These are phyloP conservation scores for Colletotrichum truncatum DNA, from an alignment of 2,329 filamentous ascomycete genomes.

Conservation along the genomic window DNA sequence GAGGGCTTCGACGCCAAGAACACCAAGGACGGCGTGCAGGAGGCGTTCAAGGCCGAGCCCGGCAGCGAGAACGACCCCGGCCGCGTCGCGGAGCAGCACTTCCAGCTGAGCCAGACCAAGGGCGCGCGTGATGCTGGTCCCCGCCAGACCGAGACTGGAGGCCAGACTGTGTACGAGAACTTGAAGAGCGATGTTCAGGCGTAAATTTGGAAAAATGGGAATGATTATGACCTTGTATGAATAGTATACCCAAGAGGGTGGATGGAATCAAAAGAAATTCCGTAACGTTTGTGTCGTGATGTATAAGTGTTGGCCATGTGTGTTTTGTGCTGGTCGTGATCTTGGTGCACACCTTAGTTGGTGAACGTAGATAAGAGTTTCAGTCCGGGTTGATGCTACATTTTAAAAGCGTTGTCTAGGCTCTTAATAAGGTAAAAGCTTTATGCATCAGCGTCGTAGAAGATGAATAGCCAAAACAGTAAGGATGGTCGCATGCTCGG, in stretches of 20 bases:
- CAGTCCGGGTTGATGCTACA: no score
- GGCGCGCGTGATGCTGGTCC: conserved; percentile 36
- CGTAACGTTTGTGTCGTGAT: no score
- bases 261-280: background rate
- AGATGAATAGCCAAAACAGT: no score
- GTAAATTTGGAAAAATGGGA: background rate
- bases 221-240: conserved; percentile 13
- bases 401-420: no score
- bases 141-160: conserved; percentile 37
- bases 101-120: conserved; percentile 39
- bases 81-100: conserved; percentile 52
- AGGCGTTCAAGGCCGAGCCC: conserved; percentile 51
- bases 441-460: no score
- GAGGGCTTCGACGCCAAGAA: conserved; percentile 45
- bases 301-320: no score
- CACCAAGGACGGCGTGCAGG: conserved; percentile 46
- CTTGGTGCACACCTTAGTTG: no score
- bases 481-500: background rate
- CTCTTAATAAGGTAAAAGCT: no score
- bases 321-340: background rate
- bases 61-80: conserved; percentile 59
- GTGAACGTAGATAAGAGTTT: no score
- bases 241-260: background rate
- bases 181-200: conserved; percentile 35
- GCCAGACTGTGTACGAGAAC: conserved; percentile 41